A percentile compares a stretch with the other conserved stretches of the same genome.
These are phyloP conservation scores for Ogataea paraovalis DNA, from an alignment of 805 yeast genomes.

Conservation along the genomic window DNA sequence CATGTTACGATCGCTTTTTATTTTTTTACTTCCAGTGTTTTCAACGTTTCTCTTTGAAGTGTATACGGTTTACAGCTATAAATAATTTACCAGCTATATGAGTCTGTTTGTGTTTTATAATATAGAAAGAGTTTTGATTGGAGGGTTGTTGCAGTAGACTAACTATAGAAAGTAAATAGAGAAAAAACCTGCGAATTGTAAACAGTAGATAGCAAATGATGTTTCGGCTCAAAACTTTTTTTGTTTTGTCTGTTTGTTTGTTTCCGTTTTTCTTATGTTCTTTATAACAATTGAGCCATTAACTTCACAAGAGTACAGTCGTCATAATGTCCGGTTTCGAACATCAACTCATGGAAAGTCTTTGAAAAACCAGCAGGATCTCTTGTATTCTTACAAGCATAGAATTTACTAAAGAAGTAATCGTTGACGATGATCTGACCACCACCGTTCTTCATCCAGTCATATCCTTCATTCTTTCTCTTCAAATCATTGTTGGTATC, in stretches of 20 bases:
- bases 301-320: not conserved
- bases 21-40: not conserved
- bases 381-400: slow-evolving; percentile 35
- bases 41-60: too few species aligned
- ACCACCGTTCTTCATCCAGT: slow-evolving; percentile 2
- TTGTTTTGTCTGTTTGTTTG: too few species aligned
- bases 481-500: slow-evolving; percentile 3
- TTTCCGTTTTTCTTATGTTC: too few species aligned
- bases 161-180: too few species aligned
- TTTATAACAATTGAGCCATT: not conserved
- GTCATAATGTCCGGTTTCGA: slow-evolving; percentile 6
- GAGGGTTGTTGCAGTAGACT: too few species aligned
- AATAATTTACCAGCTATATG: too few species aligned
- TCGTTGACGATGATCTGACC: slow-evolving; percentile 12
- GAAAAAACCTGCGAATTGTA: too few species aligned
- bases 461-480: not conserved
- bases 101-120: too few species aligned
- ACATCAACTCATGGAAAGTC: slow-evolving; percentile 23
- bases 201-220: too few species aligned
- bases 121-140: too few species aligned
- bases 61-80: too few species aligned
- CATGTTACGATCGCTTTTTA: not conserved
- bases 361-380: slow-evolving; percentile 39
- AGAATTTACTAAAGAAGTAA: slow-evolving; percentile 22
- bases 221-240: too few species aligned